Base-by-base conservation (phyloP, 176 grass and related monocot genomes). In the Musa schizocarpa region DNA sequence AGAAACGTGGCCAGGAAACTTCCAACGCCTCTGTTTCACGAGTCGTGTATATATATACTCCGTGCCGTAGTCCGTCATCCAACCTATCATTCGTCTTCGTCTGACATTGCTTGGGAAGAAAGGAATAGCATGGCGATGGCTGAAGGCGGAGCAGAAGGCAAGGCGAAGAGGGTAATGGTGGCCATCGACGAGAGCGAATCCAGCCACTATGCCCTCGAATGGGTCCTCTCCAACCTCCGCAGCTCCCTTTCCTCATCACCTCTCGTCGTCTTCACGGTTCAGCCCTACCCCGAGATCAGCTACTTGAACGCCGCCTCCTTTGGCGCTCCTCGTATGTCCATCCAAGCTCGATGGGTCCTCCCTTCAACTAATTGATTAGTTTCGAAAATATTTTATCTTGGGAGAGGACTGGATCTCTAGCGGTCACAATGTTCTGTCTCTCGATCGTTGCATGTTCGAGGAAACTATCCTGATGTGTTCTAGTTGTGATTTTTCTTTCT, bases 251-350 rank as follows among this genome's bases (percentile, higher is more conserved):
- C 73, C 72, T 76, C 76, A 9, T 49, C 88, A 9, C 72, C 72
- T 52, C 85, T 91, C 26, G 58, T 85, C 62, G 19, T 87, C 58
- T 75, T 87, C 73, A 82, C 82, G 53, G 85, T 77, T 19, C 79
- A 91, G 73, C 85, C 82, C 52, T 23, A 77, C 17, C 2, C 74
- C 57, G 54, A 72, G 1, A 16, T 82, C 62, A 67, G 73, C n/a
- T 82, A 82, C 63, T 27, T 85, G 53, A 43, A 79, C 16, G 82
- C 77, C 8, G 76, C 82, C 53, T 49, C 85, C 81, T 75, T 72
- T 13, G 64, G 74, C 17, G 14, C 72, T 1, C 75, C 85, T 59
- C 49, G 79, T 85, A 80, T 22, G 24, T 82, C 9, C 6, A n/a
- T 24, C 54, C 53, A 1, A 27, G 53, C 14, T 50, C 9, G 27